Base-by-base conservation (phyloP, 2,329 filamentous ascomycete species). In the Leptographium flavum region DNA sequence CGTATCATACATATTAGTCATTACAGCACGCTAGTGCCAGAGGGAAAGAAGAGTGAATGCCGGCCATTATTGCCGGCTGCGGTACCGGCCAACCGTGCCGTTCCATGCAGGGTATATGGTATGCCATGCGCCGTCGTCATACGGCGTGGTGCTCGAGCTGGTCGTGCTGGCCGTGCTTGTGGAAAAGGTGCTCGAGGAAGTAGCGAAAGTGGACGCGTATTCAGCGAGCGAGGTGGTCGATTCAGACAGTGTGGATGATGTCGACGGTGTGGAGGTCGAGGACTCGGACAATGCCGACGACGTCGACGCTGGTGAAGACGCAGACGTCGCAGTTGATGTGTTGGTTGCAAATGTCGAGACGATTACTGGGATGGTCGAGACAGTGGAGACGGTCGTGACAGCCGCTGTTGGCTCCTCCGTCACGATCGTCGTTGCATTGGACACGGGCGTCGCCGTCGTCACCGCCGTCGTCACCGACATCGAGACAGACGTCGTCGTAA, bases 51-150 rank as follows among this genome's bases (percentile, higher is more conserved):
- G 17, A 14, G 11, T 32, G n/a, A 22, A 23, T 22, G 21, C 6
- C 27, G 4, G 31, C 2, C n/a, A 21, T 31, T 13, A 41, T 9
- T 25, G 17, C 6, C 27, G 36, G 4, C 14, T 21, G 21, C 43
- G 40, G 22, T 44, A 54, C 17, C 53, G 54, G 28, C 46, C 54
- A 14, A 37, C 46, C 2, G 66, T 68, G 43, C 55, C 60, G 48
- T 68, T 70, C 64, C 64, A 68, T 0, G 63, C 37, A 3, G 65
- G 64, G 45, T 69, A 70, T 0, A 60, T 60, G 4, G 67, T 67
- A 47, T 67, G 65, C 69, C 68, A 70, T 42, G 55, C 28, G 55
- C 40, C 31, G 22, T 36, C n/a, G 7, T 43, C 41, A 11, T 35
- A 35, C 9, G 31, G n/a, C 22, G 17, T 27, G 9, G 41, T 35